Base-by-base conservation (phyloP, 2,329 filamentous ascomycete genomes). In the Sclerotinia spermophila region DNA sequence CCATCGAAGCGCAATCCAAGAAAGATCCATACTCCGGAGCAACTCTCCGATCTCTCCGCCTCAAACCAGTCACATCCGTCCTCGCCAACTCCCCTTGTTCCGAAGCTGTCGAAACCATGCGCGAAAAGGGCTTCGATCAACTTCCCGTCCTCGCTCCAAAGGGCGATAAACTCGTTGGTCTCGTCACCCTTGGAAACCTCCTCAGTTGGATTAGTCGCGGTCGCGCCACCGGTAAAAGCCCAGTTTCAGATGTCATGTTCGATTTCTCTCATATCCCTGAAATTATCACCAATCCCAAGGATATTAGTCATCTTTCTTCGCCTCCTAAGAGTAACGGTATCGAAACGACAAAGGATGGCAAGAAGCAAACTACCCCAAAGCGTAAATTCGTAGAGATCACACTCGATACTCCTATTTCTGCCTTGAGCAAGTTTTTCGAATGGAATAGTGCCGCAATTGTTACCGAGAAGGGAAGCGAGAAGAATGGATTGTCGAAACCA, bases 361-460 rank as follows among this genome's bases (percentile, higher is more conserved):
- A 81, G 73, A 76, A 78, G 70, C 77, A 81, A 74, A 82, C 80
- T 73, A 82, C 82, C 19, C 78, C 80, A 75, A 87, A 87, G 81
- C 86, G 90, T 71, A 89, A 92, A 79, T 99, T 97, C 82, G 92
- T 98, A 66, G 92, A 98, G 82, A 97, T 99, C 79, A 98, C 96
- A 10, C 84, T 92, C 79, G 92, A 97, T 75, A 99, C 96, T 1
- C 91, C 92, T 4, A 85, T 99, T 53, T 88, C 87, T 61, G 90
- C 92, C 59, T 85, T 99, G 68, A 95, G 93, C 84, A 90, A 92
- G 78, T 99, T 99, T 83, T 93, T 98, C 75, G 94, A 98, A 83
- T 98, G 96, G 94, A 98, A 99, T 82, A 96, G 92, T 76, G 95
- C 96, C 0, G 96, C 96, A 0, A 89, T 99, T 64, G 93, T 99